Conservation (phyloP, 345 rosid genomes). For the Limnanthes douglasii region DNA sequence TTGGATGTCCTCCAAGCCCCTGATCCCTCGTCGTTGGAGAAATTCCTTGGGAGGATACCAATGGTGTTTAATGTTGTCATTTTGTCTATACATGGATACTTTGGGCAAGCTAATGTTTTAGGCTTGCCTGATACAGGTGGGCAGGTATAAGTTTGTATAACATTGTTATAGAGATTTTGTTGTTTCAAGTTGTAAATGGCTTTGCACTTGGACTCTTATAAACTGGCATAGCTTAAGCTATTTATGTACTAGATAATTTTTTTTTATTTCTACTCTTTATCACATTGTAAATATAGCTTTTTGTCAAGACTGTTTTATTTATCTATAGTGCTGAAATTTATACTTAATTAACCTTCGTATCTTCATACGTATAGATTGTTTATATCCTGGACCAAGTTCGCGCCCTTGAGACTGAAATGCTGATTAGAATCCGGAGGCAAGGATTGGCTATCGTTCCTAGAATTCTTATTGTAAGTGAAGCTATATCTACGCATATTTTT, state of each 20-base stretch:
- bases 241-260: no score
- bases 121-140: conserved; percentile 99
- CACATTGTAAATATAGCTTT: no score
- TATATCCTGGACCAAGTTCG: conserved; percentile 98
- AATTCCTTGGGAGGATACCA: conserved; percentile 84
- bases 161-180: neutral
- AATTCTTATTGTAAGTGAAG: conserved; percentile 64
- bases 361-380: conserved; percentile 63
- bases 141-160: conserved; percentile 34
- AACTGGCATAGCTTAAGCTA: no score
- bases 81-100: conserved; percentile 94
- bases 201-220: no score
- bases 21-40: conserved; percentile 82
- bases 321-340: neutral
- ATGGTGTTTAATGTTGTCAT: conserved; percentile 95
- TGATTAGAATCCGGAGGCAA: conserved; percentile 66
- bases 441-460: conserved; percentile 76
- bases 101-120: conserved; percentile 98
- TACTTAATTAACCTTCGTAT: no score
- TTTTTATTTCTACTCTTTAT: no score
- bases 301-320: neutral
- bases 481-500: neutral
- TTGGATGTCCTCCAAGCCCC: conserved; percentile 95
- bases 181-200: no score
- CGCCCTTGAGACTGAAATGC: conserved; percentile 89